A percentile compares a stretch with the other conserved stretches of the same genome.
Conservation (phyloP, 2,329 filamentous ascomycete genomes). For the Myriosclerotinia duriaeana region DNA sequence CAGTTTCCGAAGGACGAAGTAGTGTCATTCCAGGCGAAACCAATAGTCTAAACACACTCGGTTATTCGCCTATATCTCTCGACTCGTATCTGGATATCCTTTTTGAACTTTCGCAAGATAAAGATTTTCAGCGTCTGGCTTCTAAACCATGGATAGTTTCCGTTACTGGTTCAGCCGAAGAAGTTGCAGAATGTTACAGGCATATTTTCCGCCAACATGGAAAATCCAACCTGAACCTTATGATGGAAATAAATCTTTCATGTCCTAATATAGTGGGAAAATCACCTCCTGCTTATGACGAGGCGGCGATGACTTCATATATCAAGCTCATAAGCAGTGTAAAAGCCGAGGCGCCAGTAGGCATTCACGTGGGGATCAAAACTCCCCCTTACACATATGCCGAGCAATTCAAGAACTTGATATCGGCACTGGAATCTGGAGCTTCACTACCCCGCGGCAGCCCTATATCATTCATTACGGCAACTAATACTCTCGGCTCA, state of each 20-base stretch:
- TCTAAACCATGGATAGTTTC: slow-evolving; percentile 67
- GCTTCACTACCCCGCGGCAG: slow-evolving; percentile 35
- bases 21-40: slow-evolving; percentile 34
- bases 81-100: slow-evolving; percentile 59
- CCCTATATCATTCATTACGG: slow-evolving; percentile 66
- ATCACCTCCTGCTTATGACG: slow-evolving; percentile 70
- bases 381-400: slow-evolving; percentile 74
- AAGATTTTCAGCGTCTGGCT: slow-evolving; percentile 19
- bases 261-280: slow-evolving; percentile 72
- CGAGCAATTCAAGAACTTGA: slow-evolving; percentile 60
- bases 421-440: slow-evolving; percentile 48
- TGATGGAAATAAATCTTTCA: slow-evolving; percentile 75
- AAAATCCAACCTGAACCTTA: slow-evolving; percentile 37
- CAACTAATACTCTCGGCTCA: slow-evolving; percentile 72
- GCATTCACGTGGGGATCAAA: slow-evolving; percentile 60
- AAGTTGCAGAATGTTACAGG: slow-evolving; percentile 57
- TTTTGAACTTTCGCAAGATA: slow-evolving; percentile 45
- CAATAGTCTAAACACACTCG: slow-evolving; percentile 66
- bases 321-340: slow-evolving; percentile 42
- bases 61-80: slow-evolving; percentile 67
- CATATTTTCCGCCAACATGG: slow-evolving; percentile 42
- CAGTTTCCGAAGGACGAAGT: slow-evolving; percentile 27
- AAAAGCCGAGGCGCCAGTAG: not conserved
- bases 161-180: slow-evolving; percentile 62
- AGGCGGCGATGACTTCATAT: slow-evolving; percentile 53